Conservation (phyloP, 1,284 basidiomycete genomes). For the Cryptococcus sp. region DNA sequence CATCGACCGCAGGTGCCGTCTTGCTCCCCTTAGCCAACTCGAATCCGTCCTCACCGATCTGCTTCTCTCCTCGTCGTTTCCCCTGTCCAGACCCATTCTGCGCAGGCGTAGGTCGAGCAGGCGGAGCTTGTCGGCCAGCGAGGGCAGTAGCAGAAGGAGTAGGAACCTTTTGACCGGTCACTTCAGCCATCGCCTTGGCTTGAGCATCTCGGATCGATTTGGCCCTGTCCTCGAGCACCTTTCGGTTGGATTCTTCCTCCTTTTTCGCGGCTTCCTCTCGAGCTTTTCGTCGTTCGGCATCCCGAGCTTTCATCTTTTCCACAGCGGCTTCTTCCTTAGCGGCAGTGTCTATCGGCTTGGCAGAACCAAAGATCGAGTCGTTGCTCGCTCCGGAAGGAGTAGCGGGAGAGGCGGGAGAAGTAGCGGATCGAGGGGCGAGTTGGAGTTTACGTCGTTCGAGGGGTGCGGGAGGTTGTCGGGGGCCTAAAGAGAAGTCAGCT, state of each 20-base stretch:
- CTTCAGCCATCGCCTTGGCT: slow-evolving; percentile 24
- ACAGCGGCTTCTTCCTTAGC: slow-evolving; percentile 60
- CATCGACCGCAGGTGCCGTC: slow-evolving; percentile 3
- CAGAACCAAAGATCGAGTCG: slow-evolving; percentile 63
- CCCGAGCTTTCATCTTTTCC: slow-evolving; percentile 24
- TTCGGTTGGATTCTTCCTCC: slow-evolving; percentile 37
- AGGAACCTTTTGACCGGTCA: neutral
- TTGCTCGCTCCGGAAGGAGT: slow-evolving; percentile 48
- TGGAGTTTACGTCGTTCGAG: slow-evolving; percentile 77
- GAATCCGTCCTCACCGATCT: slow-evolving; percentile 35
- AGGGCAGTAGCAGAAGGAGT: neutral
- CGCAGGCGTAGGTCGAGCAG: too few species aligned
- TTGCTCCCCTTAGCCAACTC: slow-evolving; percentile 20
- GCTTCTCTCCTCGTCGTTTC: neutral
- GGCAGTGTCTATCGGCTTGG: slow-evolving; percentile 81
- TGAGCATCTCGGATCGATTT: slow-evolving; percentile 28
- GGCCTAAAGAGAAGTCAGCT: slow-evolving; percentile 8
- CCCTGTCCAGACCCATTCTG: too few species aligned
- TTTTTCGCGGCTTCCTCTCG: slow-evolving; percentile 21
- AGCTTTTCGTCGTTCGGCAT: slow-evolving; percentile 33
- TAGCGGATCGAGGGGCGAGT: slow-evolving; percentile 61
- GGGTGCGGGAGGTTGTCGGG: slow-evolving; percentile 65
- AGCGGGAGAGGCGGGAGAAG: slow-evolving; percentile 45
- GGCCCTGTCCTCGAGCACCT: slow-evolving; percentile 24
- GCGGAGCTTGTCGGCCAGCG: slow-evolving; percentile 6